phyloP scores from a whole-genome alignment of 768 basidiomycete genomes.

The Rhizopogon vulgaris region DNA sequence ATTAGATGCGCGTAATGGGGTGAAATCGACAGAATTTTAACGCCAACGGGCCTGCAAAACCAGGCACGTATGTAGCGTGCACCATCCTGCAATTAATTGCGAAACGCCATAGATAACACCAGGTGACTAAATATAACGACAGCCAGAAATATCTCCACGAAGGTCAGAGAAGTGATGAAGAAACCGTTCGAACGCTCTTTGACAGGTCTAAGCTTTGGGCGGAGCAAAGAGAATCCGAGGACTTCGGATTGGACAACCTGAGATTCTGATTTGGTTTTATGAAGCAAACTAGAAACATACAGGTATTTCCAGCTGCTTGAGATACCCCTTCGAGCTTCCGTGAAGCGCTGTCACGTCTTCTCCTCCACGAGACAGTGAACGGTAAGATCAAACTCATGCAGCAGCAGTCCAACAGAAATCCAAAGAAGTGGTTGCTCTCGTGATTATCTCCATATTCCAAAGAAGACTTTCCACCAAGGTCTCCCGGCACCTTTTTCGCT shows the following conservation, averaged over 20 bases:
- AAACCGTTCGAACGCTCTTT: not conserved
- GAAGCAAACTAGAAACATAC: not conserved
- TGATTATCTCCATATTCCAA: slow-evolving; percentile 53
- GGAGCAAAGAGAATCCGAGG: not conserved
- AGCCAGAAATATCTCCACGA: not conserved
- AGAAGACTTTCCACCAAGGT: slow-evolving; percentile 83
- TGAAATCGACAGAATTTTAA: not conserved
- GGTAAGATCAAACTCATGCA: not conserved
- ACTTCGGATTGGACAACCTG: not conserved
- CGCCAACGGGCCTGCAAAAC: not conserved
- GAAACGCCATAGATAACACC: not conserved
- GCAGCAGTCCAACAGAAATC: not conserved
- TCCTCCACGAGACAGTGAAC: not conserved
- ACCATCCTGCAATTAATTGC: too few species aligned
- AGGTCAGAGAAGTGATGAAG: not conserved
- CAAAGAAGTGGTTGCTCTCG: not conserved
- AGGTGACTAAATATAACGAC: not conserved
- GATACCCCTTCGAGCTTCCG: not conserved
- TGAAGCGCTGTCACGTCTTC: not conserved
- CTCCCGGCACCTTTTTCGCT: slow-evolving; percentile 70
- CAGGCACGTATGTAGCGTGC: not conserved
- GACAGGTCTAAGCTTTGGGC: not conserved
- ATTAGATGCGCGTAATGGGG: not conserved
- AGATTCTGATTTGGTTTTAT: not conserved
- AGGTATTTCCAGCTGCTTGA: too few species aligned